Base-by-base conservation (phyloP, 2,329 filamentous ascomycete species). In the Arthrobotrys megalospora region DNA sequence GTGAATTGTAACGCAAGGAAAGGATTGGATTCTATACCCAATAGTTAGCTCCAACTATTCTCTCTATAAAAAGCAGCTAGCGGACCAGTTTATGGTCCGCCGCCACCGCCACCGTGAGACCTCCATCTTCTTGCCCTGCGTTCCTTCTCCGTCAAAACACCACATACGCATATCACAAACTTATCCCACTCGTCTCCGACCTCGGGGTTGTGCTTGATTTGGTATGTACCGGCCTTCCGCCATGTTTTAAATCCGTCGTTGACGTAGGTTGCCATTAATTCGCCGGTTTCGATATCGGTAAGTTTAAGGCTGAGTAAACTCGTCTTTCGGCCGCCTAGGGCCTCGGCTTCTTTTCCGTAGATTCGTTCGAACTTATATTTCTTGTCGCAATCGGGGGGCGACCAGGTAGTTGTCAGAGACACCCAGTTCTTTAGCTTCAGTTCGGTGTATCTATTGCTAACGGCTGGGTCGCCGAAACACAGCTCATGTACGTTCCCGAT, bases 61-160 rank as follows among this genome's bases (percentile, higher is more conserved):
- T 48, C 4, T 21, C 11, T 7, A 28, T 3, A 28, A 16, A 36
- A 53, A 28, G 48, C n/a, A 14, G n/a, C n/a, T n/a, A 8, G 16
- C 45, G 45, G 1, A 24, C 43, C 60, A 2, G 21, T 48, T 65
- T 36, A 71, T 0, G 16, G 38, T 5, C 71, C 71, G 21, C 71
- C 63, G 16, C 34, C 34, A 36, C 48, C 48, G 34, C 69, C 41
- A 7, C 41, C 24, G 36, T 47, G 21, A 38, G 53, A 55, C n/a
- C 52, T 64, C 36, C 65, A 67, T 65, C 64, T 64, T 36, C 72
- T 55, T 19, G 55, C n/a, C 14, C 72, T 68, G 24, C 72, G 64
- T 28, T 76, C 72, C 28, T 76, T 76, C 55, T 69, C 65, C 8
- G 72, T 76, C 55, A 76, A 50, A 16, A 76, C 72, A 34, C 72